These are phyloP conservation scores for Ascosphaera aggregata DNA, from an alignment of 2,329 filamentous ascomycete species.

Conservation along the genomic window DNA sequence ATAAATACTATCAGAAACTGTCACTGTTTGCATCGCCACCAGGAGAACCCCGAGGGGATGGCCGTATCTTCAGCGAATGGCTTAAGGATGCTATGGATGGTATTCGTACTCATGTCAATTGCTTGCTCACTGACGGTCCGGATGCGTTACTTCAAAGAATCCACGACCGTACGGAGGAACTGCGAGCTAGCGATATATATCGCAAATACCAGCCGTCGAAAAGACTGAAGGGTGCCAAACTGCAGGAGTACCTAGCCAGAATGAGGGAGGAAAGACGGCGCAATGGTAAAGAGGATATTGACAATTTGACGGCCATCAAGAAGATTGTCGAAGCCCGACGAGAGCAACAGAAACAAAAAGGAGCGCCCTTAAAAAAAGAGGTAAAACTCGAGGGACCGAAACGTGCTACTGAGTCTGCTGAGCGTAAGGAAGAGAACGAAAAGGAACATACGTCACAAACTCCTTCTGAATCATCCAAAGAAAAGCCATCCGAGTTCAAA, in stretches of 20 bases:
- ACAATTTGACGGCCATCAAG: neutral
- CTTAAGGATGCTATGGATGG: slow-evolving; percentile 20
- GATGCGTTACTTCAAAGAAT: slow-evolving; percentile 12
- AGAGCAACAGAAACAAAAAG: slow-evolving; percentile 6
- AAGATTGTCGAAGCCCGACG: slow-evolving; percentile 1
- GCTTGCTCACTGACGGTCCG: slow-evolving; percentile 12
- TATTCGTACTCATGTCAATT: slow-evolving; percentile 19
- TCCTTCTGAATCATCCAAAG: no score
- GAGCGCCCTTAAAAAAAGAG: no score
- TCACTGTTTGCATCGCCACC: slow-evolving; percentile 27
- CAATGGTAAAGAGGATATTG: neutral
- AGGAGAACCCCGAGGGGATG: slow-evolving; percentile 15
- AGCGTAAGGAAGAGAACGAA: no score
- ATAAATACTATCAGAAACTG: slow-evolving; percentile 26
- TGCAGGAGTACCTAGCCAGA: slow-evolving; percentile 7
- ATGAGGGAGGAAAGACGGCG: slow-evolving; percentile 3
- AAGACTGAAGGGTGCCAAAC: slow-evolving; percentile 11
- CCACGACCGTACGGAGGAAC: slow-evolving; percentile 9
- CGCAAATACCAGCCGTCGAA: slow-evolving; percentile 16
- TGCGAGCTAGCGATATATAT: slow-evolving; percentile 15
- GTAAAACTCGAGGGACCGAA: no score
- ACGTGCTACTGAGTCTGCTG: no score
- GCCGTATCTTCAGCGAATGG: slow-evolving; percentile 31
- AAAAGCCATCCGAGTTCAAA: no score
- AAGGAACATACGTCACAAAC: no score